Evolutionary conservation across 169 alveolate species (phyloP).

Genomic region (Eimeria necatrix): DNA sequence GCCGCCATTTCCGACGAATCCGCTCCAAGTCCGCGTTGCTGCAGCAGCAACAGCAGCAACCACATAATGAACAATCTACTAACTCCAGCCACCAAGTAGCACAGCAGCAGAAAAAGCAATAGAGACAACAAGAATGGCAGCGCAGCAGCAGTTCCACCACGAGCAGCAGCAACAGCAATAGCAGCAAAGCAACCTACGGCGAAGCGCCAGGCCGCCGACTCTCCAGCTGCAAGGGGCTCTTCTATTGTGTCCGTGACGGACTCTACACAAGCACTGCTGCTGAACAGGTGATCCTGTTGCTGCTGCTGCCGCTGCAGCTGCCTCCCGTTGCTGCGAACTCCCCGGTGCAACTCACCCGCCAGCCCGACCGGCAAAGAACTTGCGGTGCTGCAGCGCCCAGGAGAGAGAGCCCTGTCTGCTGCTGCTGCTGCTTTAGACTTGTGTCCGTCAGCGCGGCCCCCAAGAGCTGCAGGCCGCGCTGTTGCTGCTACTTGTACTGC

Average conservation of each 20-base stretch:
- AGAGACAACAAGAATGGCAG: slow-evolving; percentile 42
- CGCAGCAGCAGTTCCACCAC: background rate
- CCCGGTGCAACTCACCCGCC: slow-evolving; percentile 9
- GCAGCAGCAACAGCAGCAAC: slow-evolving; percentile 23
- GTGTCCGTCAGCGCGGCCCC: background rate
- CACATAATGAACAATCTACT: background rate
- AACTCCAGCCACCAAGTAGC: background rate
- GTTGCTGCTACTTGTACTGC: slow-evolving; percentile 60
- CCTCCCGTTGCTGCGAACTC: slow-evolving; percentile 48
- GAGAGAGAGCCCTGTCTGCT: slow-evolving; percentile 37
- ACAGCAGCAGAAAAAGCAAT: slow-evolving; percentile 27
- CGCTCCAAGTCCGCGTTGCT: slow-evolving; percentile 25
- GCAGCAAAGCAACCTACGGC: slow-evolving; percentile 37
- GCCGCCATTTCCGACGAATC: background rate
- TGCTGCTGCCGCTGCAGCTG: slow-evolving; percentile 69
- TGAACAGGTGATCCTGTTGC: slow-evolving; percentile 26
- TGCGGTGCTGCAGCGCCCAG: slow-evolving; percentile 69
- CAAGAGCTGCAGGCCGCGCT: slow-evolving; percentile 13
- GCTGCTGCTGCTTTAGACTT: background rate
- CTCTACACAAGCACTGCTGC: slow-evolving; percentile 41
- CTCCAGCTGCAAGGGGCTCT: slow-evolving; percentile 33
- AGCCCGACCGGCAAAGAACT: slow-evolving; percentile 36
- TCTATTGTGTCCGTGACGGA: slow-evolving; percentile 34
- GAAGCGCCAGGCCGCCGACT: slow-evolving; percentile 7
- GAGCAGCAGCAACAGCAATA: slow-evolving; percentile 29